Percentiles rank a stretch among this genome's conserved stretches.
phyloP scores from a whole-genome alignment of 495 filamentous ascomycete species.

The Lasiosphaeriaceae sp. region DNA sequence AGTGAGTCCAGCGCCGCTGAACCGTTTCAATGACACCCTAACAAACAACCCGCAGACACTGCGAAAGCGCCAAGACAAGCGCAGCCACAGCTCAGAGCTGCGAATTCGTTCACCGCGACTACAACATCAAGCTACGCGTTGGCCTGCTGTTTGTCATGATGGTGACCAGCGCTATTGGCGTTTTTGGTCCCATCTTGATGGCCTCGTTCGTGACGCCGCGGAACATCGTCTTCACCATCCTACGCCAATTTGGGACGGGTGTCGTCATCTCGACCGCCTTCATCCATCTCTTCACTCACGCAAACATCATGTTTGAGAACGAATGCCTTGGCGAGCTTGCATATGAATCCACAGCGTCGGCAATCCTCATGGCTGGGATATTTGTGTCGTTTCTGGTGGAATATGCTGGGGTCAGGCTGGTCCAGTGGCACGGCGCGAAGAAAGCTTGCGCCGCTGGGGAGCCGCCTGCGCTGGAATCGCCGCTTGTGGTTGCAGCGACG shows the following conservation, averaged over 20 bases:
- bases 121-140: constrained; percentile 57
- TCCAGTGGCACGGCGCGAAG: constrained; percentile 33
- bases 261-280: constrained; percentile 70
- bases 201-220: constrained; percentile 24
- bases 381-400: constrained; percentile 62
- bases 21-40: neutral
- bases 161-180: constrained; percentile 27
- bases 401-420: constrained; percentile 50
- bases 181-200: constrained; percentile 43
- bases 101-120: constrained; percentile 44
- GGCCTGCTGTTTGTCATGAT: constrained; percentile 55
- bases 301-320: constrained; percentile 58
- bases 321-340: constrained; percentile 56
- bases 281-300: constrained; percentile 65
- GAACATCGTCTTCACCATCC: constrained; percentile 42
- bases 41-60: constrained; percentile 36
- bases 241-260: constrained; percentile 73
- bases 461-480: neutral
- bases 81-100: constrained; percentile 34
- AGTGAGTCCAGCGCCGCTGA: constrained; percentile 50
- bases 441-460: constrained; percentile 3
- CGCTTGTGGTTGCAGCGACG: neutral
- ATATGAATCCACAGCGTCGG: constrained; percentile 59
- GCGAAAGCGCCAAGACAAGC: constrained; percentile 32
- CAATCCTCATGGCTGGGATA: constrained; percentile 62